Evolutionary conservation across 441 rosid species (phyloP), one percentile per base, ranked within the genome.

Genomic region (Manihot esculenta): DNA sequence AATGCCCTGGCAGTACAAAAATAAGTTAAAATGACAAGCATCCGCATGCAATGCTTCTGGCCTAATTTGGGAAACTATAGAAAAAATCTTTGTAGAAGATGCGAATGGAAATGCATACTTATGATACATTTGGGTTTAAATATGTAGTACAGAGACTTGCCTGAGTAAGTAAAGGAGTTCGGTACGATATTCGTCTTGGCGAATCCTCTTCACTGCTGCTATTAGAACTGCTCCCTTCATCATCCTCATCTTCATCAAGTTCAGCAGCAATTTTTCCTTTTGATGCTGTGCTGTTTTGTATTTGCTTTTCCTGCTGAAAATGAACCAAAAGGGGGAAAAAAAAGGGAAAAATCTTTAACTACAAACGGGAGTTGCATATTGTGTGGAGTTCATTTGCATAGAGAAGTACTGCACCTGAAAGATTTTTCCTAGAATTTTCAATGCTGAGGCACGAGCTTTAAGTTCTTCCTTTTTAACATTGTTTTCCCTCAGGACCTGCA

Each of bases 111-210:
- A 35, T 35, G 41, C 41, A 5, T 35, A 35, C 7, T 2, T 35
- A 3, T 18, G 0, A 2, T 20, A 35, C 64, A 14, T 10, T 20
- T 27, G 21, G 45, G 45, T 54, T 27, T 9, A 44, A 18, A 4
- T 35, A 35, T 35, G 41, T 30, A 50, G 24, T 21, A 27, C 18
- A 24, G 7, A 0, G 51, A 74, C 80, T 65, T 76, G 86, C 99
- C 91, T 90, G 97, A 57, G 96, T 88, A 71, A 94, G 86, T 47
- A 92, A 72, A 76, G 99, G 97, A 73, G 97, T 88, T 74, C 89
- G 84, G 69, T 88, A 92, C 11, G 97, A 83, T 49, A 92, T 82
- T 58, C 84, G 72, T 80, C 85, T 80, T 9, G 87, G 82, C 18
- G 89, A 83, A 62, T 87, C 92, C 2, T 89, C 97, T 26, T 92